Conservation (phyloP, 495 filamentous ascomycete species). For the Talaromyces trachyspermus region DNA sequence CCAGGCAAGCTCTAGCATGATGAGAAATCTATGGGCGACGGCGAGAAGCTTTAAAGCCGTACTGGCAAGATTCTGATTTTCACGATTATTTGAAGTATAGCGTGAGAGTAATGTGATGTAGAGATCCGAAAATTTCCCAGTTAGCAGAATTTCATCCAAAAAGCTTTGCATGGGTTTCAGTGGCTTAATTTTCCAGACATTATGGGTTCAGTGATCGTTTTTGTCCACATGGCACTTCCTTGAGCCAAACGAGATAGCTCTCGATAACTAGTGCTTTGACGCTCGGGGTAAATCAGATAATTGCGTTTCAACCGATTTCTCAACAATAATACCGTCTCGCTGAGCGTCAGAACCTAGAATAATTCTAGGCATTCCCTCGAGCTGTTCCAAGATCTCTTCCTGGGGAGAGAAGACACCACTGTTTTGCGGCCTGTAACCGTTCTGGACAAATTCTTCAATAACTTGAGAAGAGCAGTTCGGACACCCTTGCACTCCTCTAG, state of each 20-base stretch:
- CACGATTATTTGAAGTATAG: constrained; percentile 10
- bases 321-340: constrained; percentile 14
- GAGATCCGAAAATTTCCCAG: constrained; percentile 10
- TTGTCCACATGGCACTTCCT: constrained; percentile 18
- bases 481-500: constrained; percentile 23
- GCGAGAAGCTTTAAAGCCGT: constrained; percentile 17
- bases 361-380: constrained; percentile 12
- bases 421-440: constrained; percentile 9
- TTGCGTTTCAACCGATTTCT: constrained; percentile 13
- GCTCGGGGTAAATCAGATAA: constrained; percentile 8
- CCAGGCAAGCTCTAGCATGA: constrained; percentile 20
- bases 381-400: constrained; percentile 14
- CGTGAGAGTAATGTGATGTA: constrained; percentile 13
- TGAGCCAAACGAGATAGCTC: constrained; percentile 11
- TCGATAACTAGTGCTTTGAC: constrained; percentile 12
- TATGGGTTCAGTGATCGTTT: constrained; percentile 15
- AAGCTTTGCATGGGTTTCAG: constrained; percentile 13
- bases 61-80: constrained; percentile 12
- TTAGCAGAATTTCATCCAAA: constrained; percentile 11
- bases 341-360: constrained; percentile 9
- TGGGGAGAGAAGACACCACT: constrained; percentile 14
- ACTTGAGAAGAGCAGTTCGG: constrained; percentile 12
- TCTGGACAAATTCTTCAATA: constrained; percentile 10
- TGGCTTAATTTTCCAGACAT: constrained; percentile 11
- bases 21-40: constrained; percentile 15